Conservation (phyloP, 2,329 filamentous ascomycete species). For the Stemphylium beticola region DNA sequence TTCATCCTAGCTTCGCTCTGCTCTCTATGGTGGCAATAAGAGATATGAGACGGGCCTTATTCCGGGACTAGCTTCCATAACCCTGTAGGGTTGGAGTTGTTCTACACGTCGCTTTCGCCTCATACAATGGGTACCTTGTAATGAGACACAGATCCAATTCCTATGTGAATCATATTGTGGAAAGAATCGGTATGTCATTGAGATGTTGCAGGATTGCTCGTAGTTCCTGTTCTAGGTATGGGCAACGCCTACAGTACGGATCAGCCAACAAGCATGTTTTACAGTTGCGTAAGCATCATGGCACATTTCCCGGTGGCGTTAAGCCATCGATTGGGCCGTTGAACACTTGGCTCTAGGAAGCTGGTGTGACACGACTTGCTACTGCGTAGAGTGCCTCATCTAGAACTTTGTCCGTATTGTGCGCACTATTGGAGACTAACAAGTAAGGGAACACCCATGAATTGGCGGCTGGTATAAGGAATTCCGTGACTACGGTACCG, state of each 20-base stretch:
- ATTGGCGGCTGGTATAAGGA: background rate
- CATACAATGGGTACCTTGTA: background rate
- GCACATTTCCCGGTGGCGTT: background rate
- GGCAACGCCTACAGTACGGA: background rate
- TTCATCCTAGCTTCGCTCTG: background rate
- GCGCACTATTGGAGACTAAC: background rate
- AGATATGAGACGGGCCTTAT: no score
- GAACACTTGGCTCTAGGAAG: background rate
- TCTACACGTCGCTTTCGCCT: background rate
- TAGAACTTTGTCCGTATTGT: background rate
- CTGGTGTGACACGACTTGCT: background rate
- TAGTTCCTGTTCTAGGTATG: background rate
- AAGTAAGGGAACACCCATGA: background rate
- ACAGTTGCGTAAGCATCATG: conserved; percentile 1
- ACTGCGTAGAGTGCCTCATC: background rate
- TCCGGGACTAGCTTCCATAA: no score
- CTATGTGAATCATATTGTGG: no score
- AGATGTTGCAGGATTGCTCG: background rate
- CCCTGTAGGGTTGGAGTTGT: no score
- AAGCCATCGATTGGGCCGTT: background rate
- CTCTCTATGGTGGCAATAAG: no score
- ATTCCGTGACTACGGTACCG: background rate
- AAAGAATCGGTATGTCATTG: background rate
- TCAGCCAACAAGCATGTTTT: background rate
- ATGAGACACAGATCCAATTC: no score